Base-by-base conservation (phyloP, 139 green algal species). In the Pseudopediastrum boryanum region DNA sequence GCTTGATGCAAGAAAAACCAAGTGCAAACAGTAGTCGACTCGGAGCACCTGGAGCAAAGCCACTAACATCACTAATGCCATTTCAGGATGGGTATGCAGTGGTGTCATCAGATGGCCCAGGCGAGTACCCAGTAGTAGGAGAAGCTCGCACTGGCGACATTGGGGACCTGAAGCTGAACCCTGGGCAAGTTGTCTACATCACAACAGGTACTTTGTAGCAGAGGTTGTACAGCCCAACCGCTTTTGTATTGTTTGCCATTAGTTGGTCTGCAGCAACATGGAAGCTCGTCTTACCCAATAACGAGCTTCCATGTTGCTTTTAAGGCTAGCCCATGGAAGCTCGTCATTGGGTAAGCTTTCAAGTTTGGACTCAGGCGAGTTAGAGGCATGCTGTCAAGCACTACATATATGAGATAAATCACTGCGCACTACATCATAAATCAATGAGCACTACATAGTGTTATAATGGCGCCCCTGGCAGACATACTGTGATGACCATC, bases 11-110 rank as follows among this genome's bases (percentile, higher is more conserved):
- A 8, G 50, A 43, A 13, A 67, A 29, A 35, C 46, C 50, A 8
- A 46, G 16, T 39, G 31, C 46, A 33, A 50, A 46, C 25, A 27
- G 31, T 46, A 33, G 33, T 23, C 35, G 35, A 39, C 29, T 29
- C 6, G 25, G 19, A 50, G 42, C 39, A 61, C 19, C 56, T 33
- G 38, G 25, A 61, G 58, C 23, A 71, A 36, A 33, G 25, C 1
- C 16, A 52, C 19, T 23, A 31, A 29, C 31, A 8, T 44, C 31
- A 33, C 75, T 25, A 56, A 52, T 59, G 12, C 27, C 50, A 41
- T 7, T 62, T 41, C 85, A 98, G 94, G 95, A 98, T 82, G 95
- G 95, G 21, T 98, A 98, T 76, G 95, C 95, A 2, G 95, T 98
- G 9, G 36, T 92, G 2, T 78, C 93, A 2, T 19, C 74, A 13